Base-by-base conservation (phyloP, 2,329 filamentous ascomycete species). In the Escovopsis sp. region DNA sequence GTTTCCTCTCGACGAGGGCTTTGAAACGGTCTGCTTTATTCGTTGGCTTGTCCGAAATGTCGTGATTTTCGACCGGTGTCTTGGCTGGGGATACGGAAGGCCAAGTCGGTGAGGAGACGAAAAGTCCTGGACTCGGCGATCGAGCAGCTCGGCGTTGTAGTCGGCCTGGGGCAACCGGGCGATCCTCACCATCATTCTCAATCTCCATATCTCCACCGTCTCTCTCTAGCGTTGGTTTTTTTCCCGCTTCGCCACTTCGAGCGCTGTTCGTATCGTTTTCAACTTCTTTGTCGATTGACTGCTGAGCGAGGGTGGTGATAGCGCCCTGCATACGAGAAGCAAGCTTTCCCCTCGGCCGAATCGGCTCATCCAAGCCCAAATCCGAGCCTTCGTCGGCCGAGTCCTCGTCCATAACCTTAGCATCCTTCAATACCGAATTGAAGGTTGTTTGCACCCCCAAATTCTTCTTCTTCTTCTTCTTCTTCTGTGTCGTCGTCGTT, bases 1-100 rank as follows among this genome's bases (percentile, higher is more conserved):
- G 72, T 49, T 88, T 90, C 46, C 74, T 71, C 31, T 75, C 74
- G 10, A 90, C 70, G 0, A 92, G 69, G 7, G 78, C 79, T 41
- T 75, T 64, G 48, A 93, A 77, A 5, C 78, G 72, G 28, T 70
- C 63, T 33, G 73, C 69, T 40, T 67, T 60, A 36, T 56, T 42
- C 10, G 56, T 41, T 5, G 70, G 63, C 6, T 70, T 65, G 9
- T 59, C 57, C 16, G 72, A 68, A 3, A 56, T 62, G 31, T 57
- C 61, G 3, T 54, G 53, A 28, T 57, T 62, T 27, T 56, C 49
- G 14, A 29, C 23, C 3, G 43, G 35, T 21, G 44, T 42, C 35
- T 52, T 52, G 11, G 45, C 31, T 28, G 53, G 50, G 9, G 53
- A 58, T 8, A 11, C 21, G 11, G 21, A 8, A 30, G 46, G 53